Base-by-base conservation (phyloP, 2,329 filamentous ascomycete species). In the Aspergillus fischeri region DNA sequence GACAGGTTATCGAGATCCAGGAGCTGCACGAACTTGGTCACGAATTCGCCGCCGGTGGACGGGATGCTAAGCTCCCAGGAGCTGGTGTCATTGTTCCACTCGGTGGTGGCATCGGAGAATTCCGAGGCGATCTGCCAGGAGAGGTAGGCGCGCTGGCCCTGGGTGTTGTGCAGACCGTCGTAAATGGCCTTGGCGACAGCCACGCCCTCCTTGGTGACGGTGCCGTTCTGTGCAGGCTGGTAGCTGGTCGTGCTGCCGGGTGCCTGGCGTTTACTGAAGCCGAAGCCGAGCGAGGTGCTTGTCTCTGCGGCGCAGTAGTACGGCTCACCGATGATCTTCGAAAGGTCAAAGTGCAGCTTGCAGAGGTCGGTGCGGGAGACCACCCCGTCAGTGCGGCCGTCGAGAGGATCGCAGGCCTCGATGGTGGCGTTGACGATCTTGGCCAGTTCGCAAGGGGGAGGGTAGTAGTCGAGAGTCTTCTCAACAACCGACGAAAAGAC, bases 321-420 rank as follows among this genome's bases (percentile, higher is more conserved):
- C 1, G 76, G 51, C 53, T 72, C 59, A n/a, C 81, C 82, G 54
- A 83, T 70, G 44, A 75, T 77, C 17, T 73, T 69, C 55, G 67
- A 77, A 29, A 81, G 62, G 63, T 83, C 75, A 65, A 78, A 80
- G 45, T 77, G 63, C 5, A 79, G 61, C 55, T 71, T 74, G 73
- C 78, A 81, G 8, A 81, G 73, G 53, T 81, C 78, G 0, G 75
- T 77, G 4, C 80, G 74, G 7, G 77, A 72, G 47, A 86, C 74
- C 4, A 85, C 80, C 11, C 82, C 81, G 55, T 86, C 83, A 0
- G 73, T 76, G 48, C 75, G 74, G 5, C 83, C 83, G 55, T 86
- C 83, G 5, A 86, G 72, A 7, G 76, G 71, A 59, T 86, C 83
- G 52, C 83, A 86, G 38, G 77, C 77, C 1, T 72, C 71, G 49